Evolutionary conservation across 2,329 filamentous ascomycete species (phyloP), one percentile per base, ranked within the genome.

Genomic region (Curvularia sp.): DNA sequence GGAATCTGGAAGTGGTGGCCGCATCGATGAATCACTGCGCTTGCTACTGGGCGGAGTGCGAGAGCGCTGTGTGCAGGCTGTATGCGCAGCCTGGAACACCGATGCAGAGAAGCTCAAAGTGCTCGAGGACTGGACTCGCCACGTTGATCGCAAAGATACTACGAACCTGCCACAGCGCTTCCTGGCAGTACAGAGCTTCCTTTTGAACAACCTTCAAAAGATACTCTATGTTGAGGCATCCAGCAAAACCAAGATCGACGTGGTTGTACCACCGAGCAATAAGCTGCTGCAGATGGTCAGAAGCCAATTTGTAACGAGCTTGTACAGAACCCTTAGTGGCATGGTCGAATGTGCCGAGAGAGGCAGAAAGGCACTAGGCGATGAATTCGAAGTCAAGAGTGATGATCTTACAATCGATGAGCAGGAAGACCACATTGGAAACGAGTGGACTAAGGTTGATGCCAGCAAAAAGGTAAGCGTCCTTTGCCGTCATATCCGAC

Each of bases 301-400:
- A 64, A 90, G 88, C 64, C 92, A 96, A 72, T 99, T 99, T 72
- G 93, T 97, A 15, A 93, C 90, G 6, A 97, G 93, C 57, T 80
- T 99, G 42, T 98, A 98, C 78, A 96, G 96, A 76, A 92, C 92
- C 6, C 80, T 99, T 36, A 96, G 92, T 69, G 95, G 94, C 21
- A 94, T 99, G 87, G 93, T 99, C 1, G 95, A 98, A 78, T 98
- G 97, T 76, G 94, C 95, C 3, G 93, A 98, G 78, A 87, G 87
- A 56, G 85, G 88, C 3, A 77, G 87, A 13, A 86, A 88, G 66
- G 87, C 86, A 66, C 80, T 86, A 0, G 87, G 89, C 45, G 79
- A 80, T 21, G 80, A 81, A 8, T 81, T 82, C 56, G 81, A 83
- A 56, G 81, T 82, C 71, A 82, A 84, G 55, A 76, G 84, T 32